Percentiles rank a stretch among this genome's conserved stretches.
phyloP scores from a whole-genome alignment of 768 basidiomycete genomes.

The Mycena galopus region DNA sequence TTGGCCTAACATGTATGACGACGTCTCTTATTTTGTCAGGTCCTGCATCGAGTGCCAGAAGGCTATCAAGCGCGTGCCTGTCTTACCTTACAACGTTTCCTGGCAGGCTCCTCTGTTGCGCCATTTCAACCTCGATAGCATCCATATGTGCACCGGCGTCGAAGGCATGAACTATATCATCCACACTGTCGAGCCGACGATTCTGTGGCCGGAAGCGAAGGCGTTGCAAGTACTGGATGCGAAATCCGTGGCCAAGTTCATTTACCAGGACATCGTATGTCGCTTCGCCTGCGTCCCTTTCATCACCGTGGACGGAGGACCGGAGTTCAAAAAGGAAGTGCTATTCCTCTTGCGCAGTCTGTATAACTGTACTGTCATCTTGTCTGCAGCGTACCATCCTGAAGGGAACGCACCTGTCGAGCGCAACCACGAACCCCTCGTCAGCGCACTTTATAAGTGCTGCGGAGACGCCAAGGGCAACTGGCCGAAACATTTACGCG shows the following conservation, averaged over 20 bases:
- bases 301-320: too few species aligned
- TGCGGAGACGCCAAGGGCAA: not conserved
- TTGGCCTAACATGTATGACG: too few species aligned
- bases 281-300: too few species aligned
- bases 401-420: not conserved
- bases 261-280: too few species aligned
- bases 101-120: too few species aligned
- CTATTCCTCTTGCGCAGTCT: slow-evolving; percentile 27
- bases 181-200: slow-evolving; percentile 39
- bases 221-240: slow-evolving; percentile 29
- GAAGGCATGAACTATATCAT: slow-evolving; percentile 42
- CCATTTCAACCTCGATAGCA: too few species aligned
- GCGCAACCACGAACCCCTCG: not conserved
- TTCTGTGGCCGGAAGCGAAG: slow-evolving; percentile 41
- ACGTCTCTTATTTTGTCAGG: too few species aligned
- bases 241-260: too few species aligned
- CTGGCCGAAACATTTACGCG: not conserved
- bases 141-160: slow-evolving; percentile 46
- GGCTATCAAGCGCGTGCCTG: too few species aligned
- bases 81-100: too few species aligned
- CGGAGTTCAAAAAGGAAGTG: too few species aligned
- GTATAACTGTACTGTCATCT: not conserved
- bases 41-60: too few species aligned
- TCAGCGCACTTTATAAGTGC: not conserved
- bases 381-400: not conserved